Evolutionary conservation across 345 rosid species (phyloP), one percentile per base, ranked within the genome.

Genomic region (Rubroshorea leprosula): DNA sequence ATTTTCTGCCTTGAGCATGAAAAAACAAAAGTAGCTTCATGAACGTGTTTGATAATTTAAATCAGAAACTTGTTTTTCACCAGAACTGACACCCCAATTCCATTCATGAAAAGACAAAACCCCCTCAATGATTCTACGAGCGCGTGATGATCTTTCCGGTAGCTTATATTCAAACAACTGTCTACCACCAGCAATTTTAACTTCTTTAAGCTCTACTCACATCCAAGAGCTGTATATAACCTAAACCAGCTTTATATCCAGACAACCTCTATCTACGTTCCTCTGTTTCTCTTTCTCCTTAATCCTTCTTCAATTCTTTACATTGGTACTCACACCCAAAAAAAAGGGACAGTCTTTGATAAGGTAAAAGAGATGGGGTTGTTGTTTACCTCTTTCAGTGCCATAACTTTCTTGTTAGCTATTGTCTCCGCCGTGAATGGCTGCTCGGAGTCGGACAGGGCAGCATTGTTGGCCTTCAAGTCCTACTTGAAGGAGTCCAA

Each of bases 401-500:
- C 71, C 70, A 58, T 76, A 41, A 48, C 24, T 23, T 6, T 52
- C 20, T 68, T 44, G 35, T 66, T 83, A 25, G 60, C 76, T 22
- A 43, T 62, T 24, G 9, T 68, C 68, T 45, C 76, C 39, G 49
- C 27, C 61, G 90, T 69, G 45, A 43, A 38, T 57, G 67, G 71
- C 51, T 92, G 90, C 74, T 25, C 83, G 9, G 72, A 83, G 19
- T 16, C 89, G 0, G 96, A 92, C 74, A 72, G 49, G 20, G 68
- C 75, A 26, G 89, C 90, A 3, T 76, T 92, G 17, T 57, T 73
- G 18, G 76, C 82, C 18, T 73, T 92, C 62, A 84, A 78, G 65
- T 78, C 90, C 16, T 69, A 89, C 0, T 74, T 92, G 10, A 71
- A 49, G 46, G 98, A 92, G 54, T 85, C 95, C 0, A 75, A 80